These are phyloP conservation scores for Colletotrichum filicis DNA, from an alignment of 2,329 filamentous ascomycete genomes.

Conservation along the genomic window DNA sequence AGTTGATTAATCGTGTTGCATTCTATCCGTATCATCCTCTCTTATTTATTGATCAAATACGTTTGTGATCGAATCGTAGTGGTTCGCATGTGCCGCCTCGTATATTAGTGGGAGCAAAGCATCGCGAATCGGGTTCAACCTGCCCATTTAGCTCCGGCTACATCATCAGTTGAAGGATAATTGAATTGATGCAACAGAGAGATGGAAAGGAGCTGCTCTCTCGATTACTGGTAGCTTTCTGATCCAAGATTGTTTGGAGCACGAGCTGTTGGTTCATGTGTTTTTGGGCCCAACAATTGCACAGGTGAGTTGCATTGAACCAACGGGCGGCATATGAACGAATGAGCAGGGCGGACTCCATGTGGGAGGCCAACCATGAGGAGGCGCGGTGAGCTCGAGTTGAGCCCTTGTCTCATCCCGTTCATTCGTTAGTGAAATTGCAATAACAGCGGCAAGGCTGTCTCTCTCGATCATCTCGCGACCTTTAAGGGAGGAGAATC, in stretches of 20 bases:
- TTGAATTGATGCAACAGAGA: background rate
- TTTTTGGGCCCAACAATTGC: background rate
- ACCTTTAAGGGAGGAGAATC: no score
- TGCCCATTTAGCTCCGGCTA: background rate
- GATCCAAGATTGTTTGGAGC: background rate
- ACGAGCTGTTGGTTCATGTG: background rate
- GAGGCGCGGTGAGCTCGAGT: no score
- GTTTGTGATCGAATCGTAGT: no score
- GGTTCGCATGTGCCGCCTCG: no score
- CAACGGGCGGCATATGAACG: background rate
- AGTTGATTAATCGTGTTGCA: no score
- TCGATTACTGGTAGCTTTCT: background rate
- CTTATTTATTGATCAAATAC: no score
- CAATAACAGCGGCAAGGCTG: background rate
- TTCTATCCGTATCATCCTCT: no score
- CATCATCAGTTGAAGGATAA: background rate
- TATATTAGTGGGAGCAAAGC: no score
- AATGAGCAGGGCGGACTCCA: background rate
- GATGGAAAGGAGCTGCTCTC: background rate
- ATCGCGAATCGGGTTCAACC: no score
- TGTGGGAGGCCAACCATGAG: slow-evolving; percentile 9
- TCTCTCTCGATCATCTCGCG: no score
- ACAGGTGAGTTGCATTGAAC: background rate
- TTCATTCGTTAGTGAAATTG: background rate
- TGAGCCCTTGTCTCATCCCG: background rate